A percentile compares a stretch with the other conserved stretches of the same genome.
Evolutionary conservation across 1,284 basidiomycete genomes (phyloP).

Genomic region (Puccinia hordei): DNA sequence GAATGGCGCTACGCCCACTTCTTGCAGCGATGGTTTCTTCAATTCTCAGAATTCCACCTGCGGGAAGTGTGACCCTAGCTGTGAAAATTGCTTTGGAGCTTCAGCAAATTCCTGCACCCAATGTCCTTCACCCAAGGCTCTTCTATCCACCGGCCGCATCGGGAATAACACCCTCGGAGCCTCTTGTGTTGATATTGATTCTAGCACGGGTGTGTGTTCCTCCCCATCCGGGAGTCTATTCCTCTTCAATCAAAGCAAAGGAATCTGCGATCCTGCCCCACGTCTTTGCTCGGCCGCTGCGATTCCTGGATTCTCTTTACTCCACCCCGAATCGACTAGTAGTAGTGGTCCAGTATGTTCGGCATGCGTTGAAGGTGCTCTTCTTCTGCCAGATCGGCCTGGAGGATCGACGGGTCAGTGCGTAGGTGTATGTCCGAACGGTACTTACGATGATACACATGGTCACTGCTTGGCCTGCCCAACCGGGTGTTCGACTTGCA

Average conservation of each 20-base stretch:
- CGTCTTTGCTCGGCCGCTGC: conserved; percentile 31
- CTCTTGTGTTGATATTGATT: conserved; percentile 36
- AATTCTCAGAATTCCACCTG: conserved; percentile 33
- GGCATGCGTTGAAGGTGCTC: conserved; percentile 25
- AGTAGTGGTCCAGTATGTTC: conserved; percentile 26
- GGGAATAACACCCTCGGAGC: conserved; percentile 23
- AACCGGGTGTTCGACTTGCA: conserved; percentile 26
- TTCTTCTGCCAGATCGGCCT: conserved; percentile 25
- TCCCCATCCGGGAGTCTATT: conserved; percentile 19
- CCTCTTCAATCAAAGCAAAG: conserved; percentile 38
- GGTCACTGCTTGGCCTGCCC: conserved; percentile 26
- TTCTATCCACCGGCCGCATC: conserved; percentile 19
- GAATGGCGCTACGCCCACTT: conserved; percentile 9
- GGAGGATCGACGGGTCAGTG: conserved; percentile 2
- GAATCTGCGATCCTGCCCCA: conserved; percentile 39
- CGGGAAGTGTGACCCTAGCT: conserved; percentile 12
- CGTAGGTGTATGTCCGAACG: conserved; percentile 28
- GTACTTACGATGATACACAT: conserved; percentile 26
- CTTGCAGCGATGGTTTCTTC: conserved; percentile 36
- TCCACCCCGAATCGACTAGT: not conserved
- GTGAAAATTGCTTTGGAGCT: conserved; percentile 38
- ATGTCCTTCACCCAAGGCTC: conserved; percentile 16
- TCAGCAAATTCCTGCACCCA: conserved; percentile 29
- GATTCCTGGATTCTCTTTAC: conserved; percentile 42
- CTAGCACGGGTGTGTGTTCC: conserved; percentile 27